Evolutionary conservation across 768 basidiomycete genomes (phyloP).

Genomic region (Kwoniella botswanensis): DNA sequence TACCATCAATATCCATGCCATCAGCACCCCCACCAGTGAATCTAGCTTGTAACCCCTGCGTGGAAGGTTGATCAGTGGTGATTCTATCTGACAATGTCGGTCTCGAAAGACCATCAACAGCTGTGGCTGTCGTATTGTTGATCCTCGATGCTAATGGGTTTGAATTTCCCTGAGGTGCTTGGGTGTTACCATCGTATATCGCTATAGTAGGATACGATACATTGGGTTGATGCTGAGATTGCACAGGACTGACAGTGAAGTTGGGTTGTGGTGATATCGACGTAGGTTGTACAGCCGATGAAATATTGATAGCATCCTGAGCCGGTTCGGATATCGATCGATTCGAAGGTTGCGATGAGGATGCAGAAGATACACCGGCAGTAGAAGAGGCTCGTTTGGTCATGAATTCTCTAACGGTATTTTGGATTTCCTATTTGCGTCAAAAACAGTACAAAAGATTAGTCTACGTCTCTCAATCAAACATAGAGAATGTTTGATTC

Average conservation of each 20-base stretch:
- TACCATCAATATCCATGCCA: background rate
- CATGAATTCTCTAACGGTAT: slow-evolving; percentile 18
- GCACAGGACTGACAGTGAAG: background rate
- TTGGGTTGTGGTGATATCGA: background rate
- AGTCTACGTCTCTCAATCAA: background rate
- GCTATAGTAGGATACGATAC: background rate
- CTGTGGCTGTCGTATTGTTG: background rate
- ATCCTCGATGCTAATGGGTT: slow-evolving; percentile 1
- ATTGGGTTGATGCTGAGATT: background rate
- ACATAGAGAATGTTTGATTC: background rate
- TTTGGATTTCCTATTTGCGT: slow-evolving; percentile 9
- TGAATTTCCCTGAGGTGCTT: background rate
- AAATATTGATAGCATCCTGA: background rate
- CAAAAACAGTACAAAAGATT: background rate
- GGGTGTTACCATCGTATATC: background rate
- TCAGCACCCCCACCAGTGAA: background rate
- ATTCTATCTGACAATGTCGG: slow-evolving; percentile 10
- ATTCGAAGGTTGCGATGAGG: background rate
- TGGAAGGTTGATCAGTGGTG: background rate
- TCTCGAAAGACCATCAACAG: background rate
- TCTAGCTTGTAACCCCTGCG: background rate
- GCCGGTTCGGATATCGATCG: slow-evolving; percentile 16
- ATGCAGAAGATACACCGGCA: background rate
- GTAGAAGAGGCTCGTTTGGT: slow-evolving; percentile 15
- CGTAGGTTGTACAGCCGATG: slow-evolving; percentile 1